Evolutionary conservation across 257 asterid species (phyloP).

Genomic region (Linderniella brevidens): DNA sequence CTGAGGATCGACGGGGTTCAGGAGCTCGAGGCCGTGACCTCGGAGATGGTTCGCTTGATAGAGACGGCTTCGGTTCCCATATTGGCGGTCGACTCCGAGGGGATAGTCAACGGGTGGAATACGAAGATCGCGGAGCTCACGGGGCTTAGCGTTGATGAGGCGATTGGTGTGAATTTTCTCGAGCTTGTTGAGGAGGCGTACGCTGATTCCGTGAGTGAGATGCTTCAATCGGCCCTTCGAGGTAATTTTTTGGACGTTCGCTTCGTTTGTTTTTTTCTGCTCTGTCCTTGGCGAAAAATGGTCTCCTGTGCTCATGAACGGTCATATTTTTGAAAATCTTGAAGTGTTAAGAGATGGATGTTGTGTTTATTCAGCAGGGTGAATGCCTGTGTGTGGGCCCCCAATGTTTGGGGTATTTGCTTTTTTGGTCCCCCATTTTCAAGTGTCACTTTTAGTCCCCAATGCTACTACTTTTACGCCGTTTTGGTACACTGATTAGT

Average conservation of each 20-base stretch:
- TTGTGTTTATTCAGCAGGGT: no score
- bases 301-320: no score
- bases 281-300: neutral
- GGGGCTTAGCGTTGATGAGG: constrained; percentile 60
- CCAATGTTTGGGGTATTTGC: no score
- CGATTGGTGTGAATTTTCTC: constrained; percentile 66
- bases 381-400: no score
- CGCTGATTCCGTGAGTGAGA: constrained; percentile 46
- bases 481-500: no score
- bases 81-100: constrained; percentile 74
- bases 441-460: no score
- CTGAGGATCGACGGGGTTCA: constrained; percentile 64
- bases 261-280: neutral
- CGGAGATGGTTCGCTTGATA: constrained; percentile 83
- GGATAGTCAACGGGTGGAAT: constrained; percentile 88
- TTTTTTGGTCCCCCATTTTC: no score
- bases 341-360: no score
- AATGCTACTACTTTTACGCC: no score
- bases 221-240: constrained; percentile 58
- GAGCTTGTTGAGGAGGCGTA: constrained; percentile 75
- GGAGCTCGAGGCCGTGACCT: constrained; percentile 80
- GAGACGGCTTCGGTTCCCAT: constrained; percentile 92
- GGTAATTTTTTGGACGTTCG: constrained; percentile 21
- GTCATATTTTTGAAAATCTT: no score
- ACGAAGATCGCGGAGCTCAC: constrained; percentile 68